Evolutionary conservation across 2,329 filamentous ascomycete species (phyloP).

Genomic region (Sphaerostilbella broomeana): DNA sequence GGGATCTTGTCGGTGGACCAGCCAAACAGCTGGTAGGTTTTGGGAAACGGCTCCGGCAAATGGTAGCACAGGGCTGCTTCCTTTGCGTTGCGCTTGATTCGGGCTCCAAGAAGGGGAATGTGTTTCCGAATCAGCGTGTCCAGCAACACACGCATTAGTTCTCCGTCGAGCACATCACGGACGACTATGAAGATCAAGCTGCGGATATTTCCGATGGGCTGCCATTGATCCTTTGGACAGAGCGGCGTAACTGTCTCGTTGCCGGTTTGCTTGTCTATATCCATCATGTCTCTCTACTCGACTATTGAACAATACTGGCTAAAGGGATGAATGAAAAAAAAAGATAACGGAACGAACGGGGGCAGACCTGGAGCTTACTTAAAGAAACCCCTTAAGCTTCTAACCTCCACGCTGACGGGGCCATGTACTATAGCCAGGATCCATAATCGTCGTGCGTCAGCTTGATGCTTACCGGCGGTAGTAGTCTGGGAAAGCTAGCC

Average conservation of each 20-base stretch:
- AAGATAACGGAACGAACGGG: too few species aligned
- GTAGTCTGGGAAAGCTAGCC: too few species aligned
- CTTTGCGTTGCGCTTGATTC: constrained; percentile 7
- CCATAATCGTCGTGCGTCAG: too few species aligned
- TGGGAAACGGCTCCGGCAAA: constrained; percentile 3
- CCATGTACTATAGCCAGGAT: too few species aligned
- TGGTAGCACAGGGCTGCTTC: constrained; percentile 14
- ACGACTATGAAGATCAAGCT: constrained; percentile 15
- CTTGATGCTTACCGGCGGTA: too few species aligned
- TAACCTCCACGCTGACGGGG: too few species aligned
- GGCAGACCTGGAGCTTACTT: too few species aligned
- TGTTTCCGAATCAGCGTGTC: constrained; percentile 16
- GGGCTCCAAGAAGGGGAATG: constrained; percentile 15
- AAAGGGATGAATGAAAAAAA: too few species aligned
- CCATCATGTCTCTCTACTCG: constrained; percentile 5
- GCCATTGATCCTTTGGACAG: constrained; percentile 12
- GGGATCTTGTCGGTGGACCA: constrained; percentile 11
- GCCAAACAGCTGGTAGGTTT: constrained; percentile 10
- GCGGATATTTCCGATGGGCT: constrained; percentile 15
- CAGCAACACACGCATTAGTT: constrained; percentile 10
- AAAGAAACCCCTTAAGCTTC: too few species aligned
- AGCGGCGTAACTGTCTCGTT: constrained; percentile 12
- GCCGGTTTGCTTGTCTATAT: neutral
- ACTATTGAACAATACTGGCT: too few species aligned
- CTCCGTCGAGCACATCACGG: constrained; percentile 9